Evolutionary conservation across 2,329 filamentous ascomycete species (phyloP).

Genomic region (Verticillium tricorpus): DNA sequence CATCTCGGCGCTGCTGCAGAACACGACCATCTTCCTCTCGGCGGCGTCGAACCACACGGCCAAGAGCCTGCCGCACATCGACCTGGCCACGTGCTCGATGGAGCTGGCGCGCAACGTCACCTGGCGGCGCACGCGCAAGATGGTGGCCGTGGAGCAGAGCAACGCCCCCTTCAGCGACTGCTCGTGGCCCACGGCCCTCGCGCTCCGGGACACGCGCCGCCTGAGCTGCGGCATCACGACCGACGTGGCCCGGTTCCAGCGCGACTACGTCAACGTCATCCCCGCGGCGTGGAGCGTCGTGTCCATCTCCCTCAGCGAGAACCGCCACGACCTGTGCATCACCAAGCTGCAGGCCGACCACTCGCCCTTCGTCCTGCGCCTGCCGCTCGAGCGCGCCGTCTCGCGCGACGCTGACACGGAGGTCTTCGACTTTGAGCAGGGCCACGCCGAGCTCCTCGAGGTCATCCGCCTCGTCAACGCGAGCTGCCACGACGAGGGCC

Average conservation of each 20-base stretch:
- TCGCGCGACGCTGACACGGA: conserved; percentile 74
- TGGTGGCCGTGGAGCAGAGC: conserved; percentile 15
- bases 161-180: conserved; percentile 28
- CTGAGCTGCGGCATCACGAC: conserved; percentile 41
- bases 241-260: conserved; percentile 64
- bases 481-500: conserved; percentile 66
- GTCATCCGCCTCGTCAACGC: conserved; percentile 80
- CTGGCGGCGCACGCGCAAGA: conserved; percentile 59
- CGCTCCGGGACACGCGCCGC: conserved; percentile 23
- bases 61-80: conserved; percentile 43
- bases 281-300: conserved; percentile 80
- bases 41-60: conserved; percentile 49
- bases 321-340: conserved; percentile 78
- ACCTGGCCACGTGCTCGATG: conserved; percentile 57
- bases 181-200: conserved; percentile 18
- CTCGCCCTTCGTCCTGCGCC: conserved; percentile 77
- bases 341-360: conserved; percentile 75
- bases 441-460: conserved; percentile 72
- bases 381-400: conserved; percentile 79
- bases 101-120: conserved; percentile 69
- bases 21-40: conserved; percentile 60
- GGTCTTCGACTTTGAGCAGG: conserved; percentile 78
- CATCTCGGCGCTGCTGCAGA: conserved; percentile 60
- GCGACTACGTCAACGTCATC: conserved; percentile 79
- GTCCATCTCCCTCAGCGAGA: conserved; percentile 79